Evolutionary conservation across 495 filamentous ascomycete genomes (phyloP).

Genomic region (Sabuloglossum arenarium): DNA sequence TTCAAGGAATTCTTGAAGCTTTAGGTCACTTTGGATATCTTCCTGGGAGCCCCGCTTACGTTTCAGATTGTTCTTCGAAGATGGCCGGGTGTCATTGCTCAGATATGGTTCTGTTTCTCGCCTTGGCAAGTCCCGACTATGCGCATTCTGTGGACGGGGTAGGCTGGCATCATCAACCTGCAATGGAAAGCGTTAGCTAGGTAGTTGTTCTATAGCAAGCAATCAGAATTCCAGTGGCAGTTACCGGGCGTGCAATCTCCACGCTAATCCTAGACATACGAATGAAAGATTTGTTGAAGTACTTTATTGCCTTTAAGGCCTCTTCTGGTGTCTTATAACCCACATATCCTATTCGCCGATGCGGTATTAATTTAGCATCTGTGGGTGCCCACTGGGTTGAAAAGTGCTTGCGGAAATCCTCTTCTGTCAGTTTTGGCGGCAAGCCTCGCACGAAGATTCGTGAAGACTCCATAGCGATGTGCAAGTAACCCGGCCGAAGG

Average conservation of each 20-base stretch:
- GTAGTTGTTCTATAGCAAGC: slow-evolving; percentile 3
- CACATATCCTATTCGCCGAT: slow-evolving; percentile 84
- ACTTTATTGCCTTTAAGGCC: slow-evolving; percentile 64
- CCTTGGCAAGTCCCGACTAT: slow-evolving; percentile 18
- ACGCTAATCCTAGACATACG: slow-evolving; percentile 91
- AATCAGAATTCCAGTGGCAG: slow-evolving; percentile 6
- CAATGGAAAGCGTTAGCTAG: neutral
- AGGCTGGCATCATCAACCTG: slow-evolving; percentile 19
- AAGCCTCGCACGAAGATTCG: slow-evolving; percentile 81
- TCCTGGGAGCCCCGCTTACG: slow-evolving; percentile 30
- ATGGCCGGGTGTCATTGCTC: neutral
- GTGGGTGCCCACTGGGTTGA: slow-evolving; percentile 54
- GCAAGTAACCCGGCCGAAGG: neutral
- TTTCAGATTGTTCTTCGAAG: slow-evolving; percentile 22
- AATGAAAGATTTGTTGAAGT: slow-evolving; percentile 88
- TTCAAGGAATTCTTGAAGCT: slow-evolving; percentile 70
- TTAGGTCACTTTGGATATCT: slow-evolving; percentile 36
- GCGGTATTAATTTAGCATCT: slow-evolving; percentile 73
- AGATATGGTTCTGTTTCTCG: slow-evolving; percentile 10
- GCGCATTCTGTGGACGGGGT: slow-evolving; percentile 12
- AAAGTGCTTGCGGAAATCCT: slow-evolving; percentile 75
- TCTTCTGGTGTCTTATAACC: slow-evolving; percentile 73
- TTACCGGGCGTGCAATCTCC: slow-evolving; percentile 73
- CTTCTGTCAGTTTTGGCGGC: slow-evolving; percentile 51
- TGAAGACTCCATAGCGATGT: slow-evolving; percentile 37